Conservation (phyloP, 2,329 filamentous ascomycete species). For the Sclerotinia nivalis region DNA sequence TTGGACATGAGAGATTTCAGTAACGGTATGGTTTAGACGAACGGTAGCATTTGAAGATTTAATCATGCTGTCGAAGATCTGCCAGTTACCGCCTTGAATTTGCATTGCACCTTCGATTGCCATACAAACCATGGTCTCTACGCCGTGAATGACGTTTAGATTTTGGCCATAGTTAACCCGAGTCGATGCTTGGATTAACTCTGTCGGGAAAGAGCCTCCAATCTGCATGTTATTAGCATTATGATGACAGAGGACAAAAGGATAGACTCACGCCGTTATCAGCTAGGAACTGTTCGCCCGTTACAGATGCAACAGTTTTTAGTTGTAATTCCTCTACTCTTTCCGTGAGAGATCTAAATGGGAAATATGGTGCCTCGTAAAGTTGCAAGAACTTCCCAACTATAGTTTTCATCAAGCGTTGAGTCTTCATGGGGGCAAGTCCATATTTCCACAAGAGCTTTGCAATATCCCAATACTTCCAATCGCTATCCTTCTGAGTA, state of each 20-base stretch:
- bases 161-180: constrained; percentile 96
- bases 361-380: constrained; percentile 81
- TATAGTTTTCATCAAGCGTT: constrained; percentile 69
- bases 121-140: constrained; percentile 88
- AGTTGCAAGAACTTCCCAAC: constrained; percentile 74
- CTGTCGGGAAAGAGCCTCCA: constrained; percentile 64
- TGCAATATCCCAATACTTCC: constrained; percentile 76
- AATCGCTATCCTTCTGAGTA: constrained; percentile 57
- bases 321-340: constrained; percentile 69
- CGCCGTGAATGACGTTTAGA: constrained; percentile 77
- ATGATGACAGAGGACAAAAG: neutral
- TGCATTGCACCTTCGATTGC: constrained; percentile 80
- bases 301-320: constrained; percentile 62
- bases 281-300: constrained; percentile 71
- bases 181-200: constrained; percentile 87
- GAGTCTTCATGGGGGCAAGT: constrained; percentile 70
- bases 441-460: constrained; percentile 88
- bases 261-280: constrained; percentile 55
- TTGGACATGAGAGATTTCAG: constrained; percentile 54
- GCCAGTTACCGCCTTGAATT: constrained; percentile 87
- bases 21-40: constrained; percentile 67
- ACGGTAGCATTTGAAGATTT: constrained; percentile 61
- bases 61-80: constrained; percentile 85
- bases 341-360: constrained; percentile 74
- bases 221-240: constrained; percentile 50